These are phyloP conservation scores for Cladosporium cucumerinum DNA, from an alignment of 2,329 filamentous ascomycete genomes.

Conservation along the genomic window DNA sequence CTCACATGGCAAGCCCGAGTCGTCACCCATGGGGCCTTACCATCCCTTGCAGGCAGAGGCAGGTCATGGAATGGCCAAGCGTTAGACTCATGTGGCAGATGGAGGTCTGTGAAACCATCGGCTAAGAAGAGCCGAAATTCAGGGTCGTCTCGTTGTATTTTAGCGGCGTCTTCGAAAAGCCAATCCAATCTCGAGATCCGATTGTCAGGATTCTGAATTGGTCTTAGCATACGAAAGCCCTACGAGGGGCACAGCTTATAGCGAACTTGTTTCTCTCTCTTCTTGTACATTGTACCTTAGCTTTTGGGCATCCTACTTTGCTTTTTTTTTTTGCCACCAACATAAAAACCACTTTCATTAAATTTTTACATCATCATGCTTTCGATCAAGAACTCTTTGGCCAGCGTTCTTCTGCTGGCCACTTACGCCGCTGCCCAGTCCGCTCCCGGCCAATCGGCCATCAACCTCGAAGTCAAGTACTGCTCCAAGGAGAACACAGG, in stretches of 20 bases:
- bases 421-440: not conserved
- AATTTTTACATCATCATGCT: slow-evolving; percentile 1
- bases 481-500: slow-evolving; percentile 47
- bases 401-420: slow-evolving; percentile 7
- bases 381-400: not conserved
- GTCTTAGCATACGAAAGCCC: slow-evolving; percentile 1
- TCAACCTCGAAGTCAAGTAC: slow-evolving; percentile 28
- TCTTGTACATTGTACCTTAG: not conserved
- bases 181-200: not conserved
- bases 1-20: not conserved
- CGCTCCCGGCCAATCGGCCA: not conserved
- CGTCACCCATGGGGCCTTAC: not conserved
- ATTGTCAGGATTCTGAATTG: slow-evolving; percentile 4
- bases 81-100: not conserved
- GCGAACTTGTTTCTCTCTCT: not conserved
- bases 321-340: not conserved
- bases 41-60: not conserved
- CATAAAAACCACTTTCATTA: not conserved
- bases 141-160: not conserved
- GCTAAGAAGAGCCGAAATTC: slow-evolving; percentile 4
- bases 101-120: not conserved
- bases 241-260: slow-evolving; percentile 3
- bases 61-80: not conserved
- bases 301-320: not conserved
- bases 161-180: not conserved